These are phyloP conservation scores for Russula dissimulans DNA, from an alignment of 768 basidiomycete genomes.

Conservation along the genomic window DNA sequence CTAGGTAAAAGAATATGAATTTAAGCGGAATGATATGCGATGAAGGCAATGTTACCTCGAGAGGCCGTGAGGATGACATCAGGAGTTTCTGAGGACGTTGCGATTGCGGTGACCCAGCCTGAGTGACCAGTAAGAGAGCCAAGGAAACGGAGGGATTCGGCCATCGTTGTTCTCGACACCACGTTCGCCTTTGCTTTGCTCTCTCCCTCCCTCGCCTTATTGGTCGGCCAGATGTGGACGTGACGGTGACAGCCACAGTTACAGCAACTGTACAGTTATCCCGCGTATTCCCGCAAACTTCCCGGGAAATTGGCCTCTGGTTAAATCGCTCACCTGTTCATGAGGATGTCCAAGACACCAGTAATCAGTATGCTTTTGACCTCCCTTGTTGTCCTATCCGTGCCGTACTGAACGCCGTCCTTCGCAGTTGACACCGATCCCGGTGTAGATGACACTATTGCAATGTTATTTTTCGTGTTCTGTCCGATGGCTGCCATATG, in stretches of 20 bases:
- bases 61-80: constrained; percentile 99
- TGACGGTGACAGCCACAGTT: constrained; percentile 19
- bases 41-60: constrained; percentile 54
- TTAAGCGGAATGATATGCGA: constrained; percentile 16
- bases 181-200: background rate
- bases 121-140: constrained; percentile 90
- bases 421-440: constrained; percentile 76
- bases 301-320: no score
- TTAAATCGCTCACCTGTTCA: no score
- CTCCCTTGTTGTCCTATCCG: background rate
- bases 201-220: background rate
- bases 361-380: constrained; percentile 52
- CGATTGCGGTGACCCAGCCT: constrained; percentile 98
- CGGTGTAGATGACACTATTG: constrained; percentile 74
- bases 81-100: constrained; percentile 96
- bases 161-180: constrained; percentile 9
- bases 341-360: constrained; percentile 29
- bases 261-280: constrained; percentile 18
- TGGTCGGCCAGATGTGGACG: background rate
- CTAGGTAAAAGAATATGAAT: constrained; percentile 33
- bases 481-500: background rate
- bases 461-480: constrained; percentile 45
- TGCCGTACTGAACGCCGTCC: background rate
- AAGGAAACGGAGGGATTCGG: constrained; percentile 35
- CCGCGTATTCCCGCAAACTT: background rate